Conservation (phyloP, 2,329 filamentous ascomycete species). For the Dactylellina sp. region DNA sequence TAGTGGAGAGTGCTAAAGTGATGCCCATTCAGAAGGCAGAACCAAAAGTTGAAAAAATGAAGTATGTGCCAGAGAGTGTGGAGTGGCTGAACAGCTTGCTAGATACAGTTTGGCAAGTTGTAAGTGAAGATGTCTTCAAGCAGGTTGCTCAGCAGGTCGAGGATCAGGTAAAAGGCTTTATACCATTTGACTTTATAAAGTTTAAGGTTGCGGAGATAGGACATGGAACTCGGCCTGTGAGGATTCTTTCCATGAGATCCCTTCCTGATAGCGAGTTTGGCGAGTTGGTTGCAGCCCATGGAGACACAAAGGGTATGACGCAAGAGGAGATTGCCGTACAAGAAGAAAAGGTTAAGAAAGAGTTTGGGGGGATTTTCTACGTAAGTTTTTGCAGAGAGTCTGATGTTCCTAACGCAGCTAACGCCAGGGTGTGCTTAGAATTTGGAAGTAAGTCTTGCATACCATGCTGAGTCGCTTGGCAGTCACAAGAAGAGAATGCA, state of each 20-base stretch:
- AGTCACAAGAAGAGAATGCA: conserved; percentile 88
- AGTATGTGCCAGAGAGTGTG: conserved; percentile 58
- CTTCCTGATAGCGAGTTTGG: conserved; percentile 55
- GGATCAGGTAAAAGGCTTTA: conserved; percentile 95
- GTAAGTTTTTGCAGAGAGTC: conserved; percentile 18
- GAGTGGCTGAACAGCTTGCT: conserved; percentile 93
- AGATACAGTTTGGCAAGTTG: conserved; percentile 85
- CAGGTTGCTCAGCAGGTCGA: conserved; percentile 88
- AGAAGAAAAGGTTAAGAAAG: conserved; percentile 77
- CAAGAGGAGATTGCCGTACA: conserved; percentile 59
- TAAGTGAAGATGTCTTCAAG: conserved; percentile 94
- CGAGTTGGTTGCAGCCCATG: conserved; percentile 49
- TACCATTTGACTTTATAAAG: conserved; percentile 68
- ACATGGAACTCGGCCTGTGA: conserved; percentile 88
- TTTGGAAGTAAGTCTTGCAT: conserved; percentile 42
- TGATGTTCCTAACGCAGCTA: neutral
- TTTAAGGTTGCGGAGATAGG: conserved; percentile 95
- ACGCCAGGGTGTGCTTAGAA: conserved; percentile 18
- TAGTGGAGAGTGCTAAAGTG: conserved; percentile 32
- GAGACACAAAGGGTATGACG: conserved; percentile 49
- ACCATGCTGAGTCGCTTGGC: conserved; percentile 43
- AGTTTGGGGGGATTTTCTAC: conserved; percentile 54
- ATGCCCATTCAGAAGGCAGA: conserved; percentile 24
- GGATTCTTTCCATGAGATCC: conserved; percentile 71
- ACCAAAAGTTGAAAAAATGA: conserved; percentile 49